A percentile compares a stretch with the other conserved stretches of the same genome.
phyloP scores from a whole-genome alignment of 192 early-diverging fungal genomes.

The Phycomyces blakesleeanus region DNA sequence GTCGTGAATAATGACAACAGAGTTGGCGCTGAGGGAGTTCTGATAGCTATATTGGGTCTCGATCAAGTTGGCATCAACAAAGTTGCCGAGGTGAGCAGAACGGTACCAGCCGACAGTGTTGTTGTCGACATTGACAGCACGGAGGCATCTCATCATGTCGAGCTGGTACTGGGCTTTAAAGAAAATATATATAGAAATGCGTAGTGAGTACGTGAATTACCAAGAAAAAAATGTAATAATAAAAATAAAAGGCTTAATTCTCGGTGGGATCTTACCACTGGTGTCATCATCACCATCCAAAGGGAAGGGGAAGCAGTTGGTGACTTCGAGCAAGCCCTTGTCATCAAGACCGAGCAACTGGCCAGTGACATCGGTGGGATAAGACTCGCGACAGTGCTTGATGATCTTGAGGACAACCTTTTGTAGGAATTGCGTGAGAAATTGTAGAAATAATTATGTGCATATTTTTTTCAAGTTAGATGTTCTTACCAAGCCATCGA shows the following conservation, averaged over 20 bases:
- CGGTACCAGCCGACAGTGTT: constrained; percentile 99
- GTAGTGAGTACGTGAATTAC: not conserved
- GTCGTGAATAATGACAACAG: constrained; percentile 92
- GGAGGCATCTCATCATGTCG: constrained; percentile 90
- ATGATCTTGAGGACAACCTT: constrained; percentile 92
- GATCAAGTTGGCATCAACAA: constrained; percentile 86
- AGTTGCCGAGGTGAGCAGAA: constrained; percentile 82
- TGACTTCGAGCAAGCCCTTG: constrained; percentile 85
- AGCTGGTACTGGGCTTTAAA: constrained; percentile 80
- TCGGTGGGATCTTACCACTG: constrained; percentile 41
- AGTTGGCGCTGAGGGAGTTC: constrained; percentile 70
- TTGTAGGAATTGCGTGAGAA: not conserved
- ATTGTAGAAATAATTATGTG: too few species aligned
- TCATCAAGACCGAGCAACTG: constrained; percentile 94
- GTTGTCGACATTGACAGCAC: constrained; percentile 91
- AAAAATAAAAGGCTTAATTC: too few species aligned
- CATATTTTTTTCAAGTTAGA: not conserved
- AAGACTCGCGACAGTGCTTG: constrained; percentile 90
- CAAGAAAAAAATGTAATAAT: too few species aligned
- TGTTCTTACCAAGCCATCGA: constrained; percentile 65
- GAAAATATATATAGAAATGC: not conserved
- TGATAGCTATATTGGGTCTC: constrained; percentile 92
- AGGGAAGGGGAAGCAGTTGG: constrained; percentile 87
- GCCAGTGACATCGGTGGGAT: constrained; percentile 79
- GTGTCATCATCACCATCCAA: constrained; percentile 42